phyloP scores from a whole-genome alignment of 2,329 filamentous ascomycete species.

The Sclerotinia subarctica region DNA sequence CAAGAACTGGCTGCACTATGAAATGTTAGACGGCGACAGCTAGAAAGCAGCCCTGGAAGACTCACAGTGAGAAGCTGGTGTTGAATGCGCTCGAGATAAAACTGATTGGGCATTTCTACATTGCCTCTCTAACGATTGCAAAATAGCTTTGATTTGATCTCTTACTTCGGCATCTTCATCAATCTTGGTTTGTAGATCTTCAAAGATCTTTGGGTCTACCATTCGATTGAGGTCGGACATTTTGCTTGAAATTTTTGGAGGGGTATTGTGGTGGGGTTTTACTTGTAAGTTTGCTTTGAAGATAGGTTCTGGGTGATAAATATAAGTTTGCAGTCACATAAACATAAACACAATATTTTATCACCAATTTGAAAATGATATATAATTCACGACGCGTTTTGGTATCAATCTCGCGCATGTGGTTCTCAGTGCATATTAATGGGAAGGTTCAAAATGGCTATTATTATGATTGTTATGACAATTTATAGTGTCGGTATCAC shows the following conservation, averaged over 20 bases:
- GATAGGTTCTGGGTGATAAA: not conserved
- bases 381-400: not conserved
- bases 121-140: constrained; percentile 79
- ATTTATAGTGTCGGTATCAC: not conserved
- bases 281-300: not conserved
- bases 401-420: not conserved
- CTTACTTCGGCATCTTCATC: constrained; percentile 81
- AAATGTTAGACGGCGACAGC: constrained; percentile 21
- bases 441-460: not conserved
- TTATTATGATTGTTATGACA: no score
- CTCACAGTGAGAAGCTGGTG: constrained; percentile 62
- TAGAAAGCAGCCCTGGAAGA: constrained; percentile 22
- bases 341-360: constrained; percentile 2
- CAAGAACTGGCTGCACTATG: constrained; percentile 65
- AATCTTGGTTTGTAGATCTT: constrained; percentile 81
- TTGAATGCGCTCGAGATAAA: constrained; percentile 86
- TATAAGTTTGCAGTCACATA: not conserved
- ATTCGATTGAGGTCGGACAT: constrained; percentile 31
- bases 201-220: constrained; percentile 73
- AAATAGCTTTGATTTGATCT: constrained; percentile 78
- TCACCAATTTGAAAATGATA: not conserved
- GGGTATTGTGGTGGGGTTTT: constrained; percentile 10
- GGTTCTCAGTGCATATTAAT: not conserved
- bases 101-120: constrained; percentile 77
- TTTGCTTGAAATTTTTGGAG: constrained; percentile 12